Conservation (phyloP, 768 basidiomycete species). For the Collybiopsis luxurians region DNA sequence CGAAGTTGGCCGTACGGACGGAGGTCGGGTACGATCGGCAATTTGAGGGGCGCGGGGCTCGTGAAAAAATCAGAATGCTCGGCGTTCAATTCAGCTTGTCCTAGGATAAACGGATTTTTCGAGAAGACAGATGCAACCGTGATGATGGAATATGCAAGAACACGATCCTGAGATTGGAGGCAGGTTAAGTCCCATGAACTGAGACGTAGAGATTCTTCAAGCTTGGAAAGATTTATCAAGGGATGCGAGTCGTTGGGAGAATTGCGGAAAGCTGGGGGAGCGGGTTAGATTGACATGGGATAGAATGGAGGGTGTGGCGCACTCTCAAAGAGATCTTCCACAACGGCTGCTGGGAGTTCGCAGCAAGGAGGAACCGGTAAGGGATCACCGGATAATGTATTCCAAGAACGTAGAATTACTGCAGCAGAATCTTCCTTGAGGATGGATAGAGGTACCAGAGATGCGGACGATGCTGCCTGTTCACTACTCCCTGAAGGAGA, state of each 20-base stretch:
- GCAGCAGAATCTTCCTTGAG: too few relatives aligned
- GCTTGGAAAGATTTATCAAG: neutral
- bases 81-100: neutral
- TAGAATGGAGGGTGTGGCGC: neutral
- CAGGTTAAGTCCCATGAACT: slow-evolving; percentile 4
- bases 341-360: neutral
- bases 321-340: slow-evolving; percentile 7
- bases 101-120: slow-evolving; percentile 8
- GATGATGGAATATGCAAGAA: slow-evolving; percentile 9
- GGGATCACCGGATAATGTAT: neutral
- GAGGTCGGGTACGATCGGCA: neutral
- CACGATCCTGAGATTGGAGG: slow-evolving; percentile 5
- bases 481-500: too few relatives aligned
- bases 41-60: neutral
- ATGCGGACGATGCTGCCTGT: neutral
- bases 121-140: slow-evolving; percentile 2
- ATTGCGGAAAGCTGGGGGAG: neutral
- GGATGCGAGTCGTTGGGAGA: neutral
- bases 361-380: neutral
- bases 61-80: neutral
- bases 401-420: too few relatives aligned
- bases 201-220: neutral
- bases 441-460: too few relatives aligned
- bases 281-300: neutral
- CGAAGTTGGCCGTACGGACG: neutral